Evolutionary conservation across 2,329 filamentous ascomycete species (phyloP).

Genomic region (Ophiocordyceps polyrhachis-furcata): DNA sequence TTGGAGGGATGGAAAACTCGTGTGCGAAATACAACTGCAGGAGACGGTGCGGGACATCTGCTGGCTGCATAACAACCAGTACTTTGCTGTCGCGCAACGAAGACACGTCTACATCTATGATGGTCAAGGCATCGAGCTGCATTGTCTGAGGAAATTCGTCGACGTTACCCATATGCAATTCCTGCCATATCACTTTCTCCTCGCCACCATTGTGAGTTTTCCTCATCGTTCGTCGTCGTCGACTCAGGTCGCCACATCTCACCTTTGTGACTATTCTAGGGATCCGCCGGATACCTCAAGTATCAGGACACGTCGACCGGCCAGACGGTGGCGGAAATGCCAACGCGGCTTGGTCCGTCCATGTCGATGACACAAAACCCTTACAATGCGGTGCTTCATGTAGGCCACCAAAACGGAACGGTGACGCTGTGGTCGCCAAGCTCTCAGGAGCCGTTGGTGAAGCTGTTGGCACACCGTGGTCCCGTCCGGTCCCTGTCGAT

Average conservation of each 20-base stretch:
- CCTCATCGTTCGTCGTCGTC: neutral
- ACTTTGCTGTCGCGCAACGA: slow-evolving; percentile 90
- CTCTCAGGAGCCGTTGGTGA: slow-evolving; percentile 67
- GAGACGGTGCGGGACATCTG: slow-evolving; percentile 80
- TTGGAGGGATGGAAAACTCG: slow-evolving; percentile 80
- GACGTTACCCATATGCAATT: slow-evolving; percentile 93
- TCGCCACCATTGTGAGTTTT: slow-evolving; percentile 61
- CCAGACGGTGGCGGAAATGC: slow-evolving; percentile 67
- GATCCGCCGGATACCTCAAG: slow-evolving; percentile 67
- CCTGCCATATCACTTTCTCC: slow-evolving; percentile 84
- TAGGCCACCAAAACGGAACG: slow-evolving; percentile 87
- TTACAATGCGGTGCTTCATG: slow-evolving; percentile 78
- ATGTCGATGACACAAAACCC: slow-evolving; percentile 76
- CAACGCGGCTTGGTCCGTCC: slow-evolving; percentile 69
- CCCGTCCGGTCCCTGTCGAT: slow-evolving; percentile 73
- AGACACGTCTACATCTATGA: slow-evolving; percentile 97
- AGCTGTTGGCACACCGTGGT: slow-evolving; percentile 74
- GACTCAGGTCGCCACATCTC: no score
- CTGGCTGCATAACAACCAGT: slow-evolving; percentile 90
- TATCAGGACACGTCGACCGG: slow-evolving; percentile 95
- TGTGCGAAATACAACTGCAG: slow-evolving; percentile 75
- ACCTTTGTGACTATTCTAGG: slow-evolving; percentile 27
- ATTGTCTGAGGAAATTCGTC: slow-evolving; percentile 75
- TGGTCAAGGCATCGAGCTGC: slow-evolving; percentile 72
- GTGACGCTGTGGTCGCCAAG: slow-evolving; percentile 96